These are phyloP conservation scores for Mortierella sp. DNA, from an alignment of 371 early-diverging fungal genomes.

Conservation along the genomic window DNA sequence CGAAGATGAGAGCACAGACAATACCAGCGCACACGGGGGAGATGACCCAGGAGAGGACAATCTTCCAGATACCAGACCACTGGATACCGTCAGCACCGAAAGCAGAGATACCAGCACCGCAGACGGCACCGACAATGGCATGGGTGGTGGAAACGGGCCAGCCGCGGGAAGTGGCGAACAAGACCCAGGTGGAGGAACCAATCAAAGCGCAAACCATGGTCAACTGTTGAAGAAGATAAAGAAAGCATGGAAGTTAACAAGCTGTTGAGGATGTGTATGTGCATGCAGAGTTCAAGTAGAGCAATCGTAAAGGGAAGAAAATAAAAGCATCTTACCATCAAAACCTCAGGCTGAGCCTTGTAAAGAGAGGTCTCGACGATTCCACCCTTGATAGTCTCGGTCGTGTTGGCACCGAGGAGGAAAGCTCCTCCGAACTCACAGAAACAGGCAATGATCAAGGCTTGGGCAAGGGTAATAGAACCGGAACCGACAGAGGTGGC, in stretches of 20 bases:
- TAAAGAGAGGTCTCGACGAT: conserved; percentile 73
- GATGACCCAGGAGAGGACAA: conserved; percentile 85
- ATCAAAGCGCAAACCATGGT: conserved; percentile 88
- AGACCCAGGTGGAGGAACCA: conserved; percentile 84
- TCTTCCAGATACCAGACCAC: conserved; percentile 83
- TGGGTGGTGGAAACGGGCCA: conserved; percentile 74
- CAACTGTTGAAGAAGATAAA: conserved; percentile 49
- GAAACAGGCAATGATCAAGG: conserved; percentile 84
- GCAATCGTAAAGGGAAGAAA: background rate
- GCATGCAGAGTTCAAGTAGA: background rate
- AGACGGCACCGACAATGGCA: conserved; percentile 86
- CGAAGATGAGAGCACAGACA: conserved; percentile 75
- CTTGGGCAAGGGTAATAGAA: conserved; percentile 80
- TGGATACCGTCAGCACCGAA: conserved; percentile 74
- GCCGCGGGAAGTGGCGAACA: conserved; percentile 73
- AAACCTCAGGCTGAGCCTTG: conserved; percentile 71
- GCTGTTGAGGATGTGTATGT: too few species aligned
- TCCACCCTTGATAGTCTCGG: conserved; percentile 83
- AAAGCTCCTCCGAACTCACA: conserved; percentile 90
- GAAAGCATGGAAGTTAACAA: background rate
- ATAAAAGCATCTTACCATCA: conserved; percentile 66
- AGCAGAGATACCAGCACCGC: conserved; percentile 83
- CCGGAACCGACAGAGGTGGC: conserved; percentile 91
- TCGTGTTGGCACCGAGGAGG: conserved; percentile 80
- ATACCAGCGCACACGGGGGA: conserved; percentile 80